Base-by-base conservation (phyloP, 2,329 filamentous ascomycete species). In the Aspergillus quadrilineatus region DNA sequence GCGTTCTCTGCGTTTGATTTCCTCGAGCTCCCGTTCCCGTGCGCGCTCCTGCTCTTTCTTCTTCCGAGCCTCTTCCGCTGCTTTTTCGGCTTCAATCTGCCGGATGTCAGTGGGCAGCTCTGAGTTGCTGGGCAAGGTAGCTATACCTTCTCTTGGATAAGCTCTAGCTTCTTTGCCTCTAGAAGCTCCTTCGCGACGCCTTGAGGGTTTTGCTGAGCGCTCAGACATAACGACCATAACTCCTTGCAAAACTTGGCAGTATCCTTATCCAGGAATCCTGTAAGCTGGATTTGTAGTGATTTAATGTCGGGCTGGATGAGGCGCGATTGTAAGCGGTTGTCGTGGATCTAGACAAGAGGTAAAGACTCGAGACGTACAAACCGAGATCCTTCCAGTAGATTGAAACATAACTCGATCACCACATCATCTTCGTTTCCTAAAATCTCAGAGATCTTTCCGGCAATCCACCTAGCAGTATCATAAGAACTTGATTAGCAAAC, bases 371-470 rank as follows among this genome's bases (percentile, higher is more conserved):
- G 45, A 82, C 89, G 65, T 78, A 96, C 92, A 73, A 84, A 89
- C 71, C 89, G 86, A 17, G 85, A 78, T 47, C 87, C 87, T 71
- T 97, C 92, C 30, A 89, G 73, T 45, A 87, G 72, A 56, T 85
- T 85, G 75, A 84, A 87, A 65, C 84, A 84, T 45, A 97, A 85
- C 75, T 97, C 92, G 63, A 94, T 94, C 3, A 97, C 89, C 49
- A 99, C 91, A 70, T 99, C 94, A 71, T 99, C 94, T 67, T 99
- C 94, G 65, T 84, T 89, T n/a, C 89, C 89, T 42, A 97, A 79
- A 47, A 97, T 93, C 56, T 90, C 88, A 26, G 88, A 89, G 55
- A 99, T 90, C 73, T 88, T 90, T 67, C 87, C 85, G 4, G 90
- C 89, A 72, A 97, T 97, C 94, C 94, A 99, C 80, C 92, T 97